phyloP scores from a whole-genome alignment of 192 early-diverging fungal species.

The Helicostylum pulchrum region DNA sequence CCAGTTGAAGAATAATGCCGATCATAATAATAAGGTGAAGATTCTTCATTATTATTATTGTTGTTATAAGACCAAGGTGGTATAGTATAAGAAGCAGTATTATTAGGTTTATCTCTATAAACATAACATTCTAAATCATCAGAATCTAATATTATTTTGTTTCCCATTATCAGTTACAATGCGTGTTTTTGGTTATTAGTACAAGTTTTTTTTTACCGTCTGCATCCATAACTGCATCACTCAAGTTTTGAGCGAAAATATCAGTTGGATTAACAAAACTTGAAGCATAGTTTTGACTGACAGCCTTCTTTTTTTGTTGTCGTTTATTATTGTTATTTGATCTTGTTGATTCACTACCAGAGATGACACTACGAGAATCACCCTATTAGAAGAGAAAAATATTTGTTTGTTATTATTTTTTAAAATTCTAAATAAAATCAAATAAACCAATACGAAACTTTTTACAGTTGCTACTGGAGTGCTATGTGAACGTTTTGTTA shows the following conservation, averaged over 20 bases:
- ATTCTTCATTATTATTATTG: conserved; percentile 5
- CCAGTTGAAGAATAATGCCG: conserved; percentile 23
- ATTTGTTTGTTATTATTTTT: neutral
- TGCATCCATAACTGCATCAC: conserved; percentile 37
- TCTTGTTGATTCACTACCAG: conserved; percentile 30
- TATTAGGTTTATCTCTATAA: conserved; percentile 30
- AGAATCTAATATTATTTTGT: conserved; percentile 28
- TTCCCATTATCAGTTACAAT: too few species aligned
- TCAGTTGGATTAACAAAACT: conserved; percentile 30
- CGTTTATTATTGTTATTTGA: neutral
- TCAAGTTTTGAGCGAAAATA: conserved; percentile 37
- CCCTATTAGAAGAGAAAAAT: conserved; percentile 3
- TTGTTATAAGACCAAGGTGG: conserved; percentile 13
- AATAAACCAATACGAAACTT: neutral
- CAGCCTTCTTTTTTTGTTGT: conserved; percentile 26
- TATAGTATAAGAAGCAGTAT: neutral
- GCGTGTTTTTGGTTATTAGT: too few species aligned
- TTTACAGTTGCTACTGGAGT: neutral
- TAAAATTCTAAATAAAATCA: neutral
- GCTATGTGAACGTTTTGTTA: conserved; percentile 2
- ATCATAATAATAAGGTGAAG: conserved; percentile 2
- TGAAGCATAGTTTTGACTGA: conserved; percentile 3
- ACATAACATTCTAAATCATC: conserved; percentile 35
- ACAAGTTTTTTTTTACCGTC: conserved; percentile 21
- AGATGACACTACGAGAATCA: conserved; percentile 25